Conservation (phyloP, 2,329 filamentous ascomycete species). For the Colletotrichum phormii region DNA sequence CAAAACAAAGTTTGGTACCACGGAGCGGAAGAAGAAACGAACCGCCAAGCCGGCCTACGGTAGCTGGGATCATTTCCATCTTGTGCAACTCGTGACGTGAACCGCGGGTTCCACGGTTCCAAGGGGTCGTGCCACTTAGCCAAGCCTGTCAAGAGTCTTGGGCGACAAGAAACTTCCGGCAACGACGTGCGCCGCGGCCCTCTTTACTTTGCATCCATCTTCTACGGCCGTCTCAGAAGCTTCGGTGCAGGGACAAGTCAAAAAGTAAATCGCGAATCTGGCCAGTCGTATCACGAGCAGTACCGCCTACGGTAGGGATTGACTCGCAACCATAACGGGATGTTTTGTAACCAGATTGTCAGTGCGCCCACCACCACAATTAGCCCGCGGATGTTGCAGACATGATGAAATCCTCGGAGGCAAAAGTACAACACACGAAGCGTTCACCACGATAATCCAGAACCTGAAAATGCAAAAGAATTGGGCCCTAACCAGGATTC, state of each 20-base stretch:
- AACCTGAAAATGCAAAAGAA: background rate
- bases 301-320: background rate
- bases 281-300: background rate
- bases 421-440: background rate
- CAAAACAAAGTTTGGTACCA: background rate
- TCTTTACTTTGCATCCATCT: background rate
- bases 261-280: background rate
- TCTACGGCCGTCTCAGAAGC: background rate
- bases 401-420: background rate
- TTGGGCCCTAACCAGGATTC: constrained; percentile 36
- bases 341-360: background rate
- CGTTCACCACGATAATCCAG: background rate
- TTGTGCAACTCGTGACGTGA: background rate
- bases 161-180: background rate
- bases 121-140: background rate
- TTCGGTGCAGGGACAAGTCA: background rate
- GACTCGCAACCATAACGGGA: background rate
- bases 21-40: background rate
- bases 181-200: background rate
- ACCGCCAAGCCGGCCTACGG: background rate
- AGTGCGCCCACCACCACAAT: background rate
- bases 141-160: background rate
- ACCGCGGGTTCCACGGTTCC: background rate
- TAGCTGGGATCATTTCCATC: background rate
- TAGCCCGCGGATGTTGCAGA: background rate